Conservation (phyloP, 2,329 filamentous ascomycete genomes). For the Monilinia laxa region DNA sequence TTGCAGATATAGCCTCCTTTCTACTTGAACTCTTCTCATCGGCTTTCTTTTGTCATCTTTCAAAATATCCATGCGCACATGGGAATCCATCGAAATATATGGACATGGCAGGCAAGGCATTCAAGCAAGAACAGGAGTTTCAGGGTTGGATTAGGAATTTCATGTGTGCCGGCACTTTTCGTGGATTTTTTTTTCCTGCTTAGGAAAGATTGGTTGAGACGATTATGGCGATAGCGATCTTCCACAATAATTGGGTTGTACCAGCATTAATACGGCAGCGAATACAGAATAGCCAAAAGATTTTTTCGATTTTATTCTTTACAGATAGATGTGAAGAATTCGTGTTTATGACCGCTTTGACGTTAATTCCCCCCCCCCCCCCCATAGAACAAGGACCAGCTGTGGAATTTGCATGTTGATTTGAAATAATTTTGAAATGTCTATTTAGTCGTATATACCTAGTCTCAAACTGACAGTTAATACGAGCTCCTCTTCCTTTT, state of each 20-base stretch:
- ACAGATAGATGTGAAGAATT: background rate
- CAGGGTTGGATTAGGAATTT: conserved; percentile 8
- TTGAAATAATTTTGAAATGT: too few relatives aligned
- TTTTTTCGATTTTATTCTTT: background rate
- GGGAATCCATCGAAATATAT: conserved; percentile 9
- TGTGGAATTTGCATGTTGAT: background rate
- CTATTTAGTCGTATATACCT: too few relatives aligned
- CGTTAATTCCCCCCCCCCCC: background rate
- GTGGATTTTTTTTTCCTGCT: background rate
- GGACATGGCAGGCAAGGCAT: conserved; percentile 13
- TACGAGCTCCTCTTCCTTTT: too few relatives aligned
- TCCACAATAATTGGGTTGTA: background rate
- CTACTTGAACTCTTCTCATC: conserved; percentile 4
- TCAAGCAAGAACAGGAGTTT: conserved; percentile 1
- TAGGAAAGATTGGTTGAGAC: background rate
- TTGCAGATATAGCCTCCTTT: background rate
- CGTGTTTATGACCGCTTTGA: background rate
- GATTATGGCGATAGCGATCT: background rate
- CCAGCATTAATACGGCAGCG: background rate
- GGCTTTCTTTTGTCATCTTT: conserved; percentile 4
- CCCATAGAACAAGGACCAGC: background rate
- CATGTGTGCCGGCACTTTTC: background rate
- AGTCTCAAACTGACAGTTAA: too few relatives aligned
- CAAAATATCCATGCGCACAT: background rate
- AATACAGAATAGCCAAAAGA: background rate